A percentile compares a stretch with the other conserved stretches of the same genome.
Conservation (phyloP, 768 basidiomycete genomes). For the Boletus reticulatus region DNA sequence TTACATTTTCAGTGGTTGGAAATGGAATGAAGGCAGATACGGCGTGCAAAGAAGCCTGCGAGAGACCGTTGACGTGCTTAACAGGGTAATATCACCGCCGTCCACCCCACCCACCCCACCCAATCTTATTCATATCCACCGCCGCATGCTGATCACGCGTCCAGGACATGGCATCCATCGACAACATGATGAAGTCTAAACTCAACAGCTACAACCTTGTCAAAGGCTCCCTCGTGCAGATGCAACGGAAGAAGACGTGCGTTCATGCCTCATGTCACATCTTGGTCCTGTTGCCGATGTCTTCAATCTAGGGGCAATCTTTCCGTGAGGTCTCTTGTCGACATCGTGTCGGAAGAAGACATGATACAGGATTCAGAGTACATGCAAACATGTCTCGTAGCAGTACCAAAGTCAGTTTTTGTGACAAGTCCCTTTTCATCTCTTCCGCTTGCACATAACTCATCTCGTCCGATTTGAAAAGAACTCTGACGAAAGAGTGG, state of each 20-base stretch:
- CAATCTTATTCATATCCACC: conserved; percentile 14
- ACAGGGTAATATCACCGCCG: conserved; percentile 56
- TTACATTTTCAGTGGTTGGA: conserved; percentile 80
- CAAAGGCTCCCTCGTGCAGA: conserved; percentile 86
- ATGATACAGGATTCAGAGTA: conserved; percentile 91
- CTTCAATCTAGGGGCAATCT: conserved; percentile 74
- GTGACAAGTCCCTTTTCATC: conserved; percentile 2
- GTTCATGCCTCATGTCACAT: conserved; percentile 20
- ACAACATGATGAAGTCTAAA: conserved; percentile 91
- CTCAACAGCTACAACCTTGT: conserved; percentile 89
- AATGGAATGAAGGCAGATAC: conserved; percentile 93
- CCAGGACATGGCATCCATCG: conserved; percentile 90
- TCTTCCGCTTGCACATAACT: conserved; percentile 8
- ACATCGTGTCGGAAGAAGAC: conserved; percentile 79
- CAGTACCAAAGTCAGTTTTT: conserved; percentile 81
- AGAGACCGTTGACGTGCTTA: conserved; percentile 83
- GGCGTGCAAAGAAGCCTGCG: conserved; percentile 75
- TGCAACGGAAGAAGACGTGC: conserved; percentile 94
- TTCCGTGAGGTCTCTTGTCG: conserved; percentile 83
- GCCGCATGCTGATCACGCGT: conserved; percentile 24
- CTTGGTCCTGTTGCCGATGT: conserved; percentile 5
- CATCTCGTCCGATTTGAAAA: conserved; percentile 31
- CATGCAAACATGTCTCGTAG: conserved; percentile 87
- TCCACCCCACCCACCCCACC: conserved; percentile 8
- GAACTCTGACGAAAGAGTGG: conserved; percentile 87